A percentile compares a stretch with the other conserved stretches of the same genome.
These are phyloP conservation scores for Entophlyctis luteolus DNA, from an alignment of 192 early-diverging fungal genomes.

Conservation along the genomic window DNA sequence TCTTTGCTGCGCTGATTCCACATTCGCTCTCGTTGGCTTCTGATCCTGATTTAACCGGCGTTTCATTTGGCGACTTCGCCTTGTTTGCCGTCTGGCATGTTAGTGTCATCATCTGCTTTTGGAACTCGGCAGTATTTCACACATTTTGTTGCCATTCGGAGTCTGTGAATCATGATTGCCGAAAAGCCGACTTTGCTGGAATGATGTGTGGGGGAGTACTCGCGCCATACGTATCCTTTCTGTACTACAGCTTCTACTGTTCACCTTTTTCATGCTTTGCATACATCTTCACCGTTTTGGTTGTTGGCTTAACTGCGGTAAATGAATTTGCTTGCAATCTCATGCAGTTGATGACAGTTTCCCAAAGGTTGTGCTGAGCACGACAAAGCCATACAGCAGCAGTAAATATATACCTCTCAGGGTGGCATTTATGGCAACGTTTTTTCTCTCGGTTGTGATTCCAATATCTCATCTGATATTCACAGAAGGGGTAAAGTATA, in stretches of 20 bases:
- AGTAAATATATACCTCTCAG: background rate
- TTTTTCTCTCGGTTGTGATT: background rate
- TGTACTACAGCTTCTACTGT: constrained; percentile 7
- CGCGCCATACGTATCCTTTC: background rate
- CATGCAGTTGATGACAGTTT: background rate
- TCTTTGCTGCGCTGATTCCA: constrained; percentile 32
- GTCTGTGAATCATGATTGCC: background rate
- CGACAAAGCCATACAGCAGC: background rate
- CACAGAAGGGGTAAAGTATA: background rate
- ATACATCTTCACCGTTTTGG: background rate
- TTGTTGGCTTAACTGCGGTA: background rate
- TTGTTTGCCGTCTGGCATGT: background rate
- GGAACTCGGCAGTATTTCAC: background rate
- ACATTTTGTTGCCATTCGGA: constrained; percentile 3
- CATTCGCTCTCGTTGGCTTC: background rate
- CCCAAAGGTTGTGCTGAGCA: background rate
- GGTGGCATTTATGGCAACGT: background rate
- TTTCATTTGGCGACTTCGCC: background rate
- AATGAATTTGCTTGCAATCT: background rate
- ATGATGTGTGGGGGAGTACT: background rate
- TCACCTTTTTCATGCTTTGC: background rate
- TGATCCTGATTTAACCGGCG: background rate
- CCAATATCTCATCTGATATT: background rate
- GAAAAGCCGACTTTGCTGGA: background rate
- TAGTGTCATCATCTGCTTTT: background rate